These are phyloP conservation scores for Solanum virginianum DNA, from an alignment of 257 asterid genomes.

Conservation along the genomic window DNA sequence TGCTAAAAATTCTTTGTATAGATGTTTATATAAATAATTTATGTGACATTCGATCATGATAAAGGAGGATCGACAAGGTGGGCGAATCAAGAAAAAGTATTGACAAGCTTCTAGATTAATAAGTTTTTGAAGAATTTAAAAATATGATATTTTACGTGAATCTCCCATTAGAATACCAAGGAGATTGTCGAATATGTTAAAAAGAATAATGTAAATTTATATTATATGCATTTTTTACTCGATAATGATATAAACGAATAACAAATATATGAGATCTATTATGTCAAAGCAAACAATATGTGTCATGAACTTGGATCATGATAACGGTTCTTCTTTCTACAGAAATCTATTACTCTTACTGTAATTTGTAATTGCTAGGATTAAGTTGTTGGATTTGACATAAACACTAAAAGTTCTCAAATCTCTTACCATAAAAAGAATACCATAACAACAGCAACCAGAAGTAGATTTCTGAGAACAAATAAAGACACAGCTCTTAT, in stretches of 20 bases:
- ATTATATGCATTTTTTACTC: not conserved
- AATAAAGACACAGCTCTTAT: not conserved
- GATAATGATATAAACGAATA: not conserved
- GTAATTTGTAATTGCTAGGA: not conserved
- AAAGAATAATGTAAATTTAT: not conserved
- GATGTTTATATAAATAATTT: not conserved
- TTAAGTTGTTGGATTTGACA: too few relatives aligned
- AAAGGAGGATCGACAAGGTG: not conserved
- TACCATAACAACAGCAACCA: too few relatives aligned
- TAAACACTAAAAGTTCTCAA: not conserved
- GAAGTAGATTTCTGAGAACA: not conserved
- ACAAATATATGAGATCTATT: not conserved
- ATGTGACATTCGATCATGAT: not conserved
- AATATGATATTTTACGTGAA: not conserved
- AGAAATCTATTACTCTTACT: not conserved
- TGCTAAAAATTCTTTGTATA: not conserved
- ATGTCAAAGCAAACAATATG: not conserved
- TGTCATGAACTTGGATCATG: not conserved
- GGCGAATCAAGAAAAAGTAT: not conserved
- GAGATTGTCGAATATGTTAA: not conserved
- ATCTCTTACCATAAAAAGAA: not conserved
- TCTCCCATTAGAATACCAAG: not conserved
- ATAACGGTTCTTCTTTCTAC: not conserved
- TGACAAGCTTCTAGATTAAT: not conserved
- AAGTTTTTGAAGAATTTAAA: not conserved